A percentile compares a stretch with the other conserved stretches of the same genome.
phyloP scores from a whole-genome alignment of 2,329 filamentous ascomycete species.

The Calonectria fujianensis region DNA sequence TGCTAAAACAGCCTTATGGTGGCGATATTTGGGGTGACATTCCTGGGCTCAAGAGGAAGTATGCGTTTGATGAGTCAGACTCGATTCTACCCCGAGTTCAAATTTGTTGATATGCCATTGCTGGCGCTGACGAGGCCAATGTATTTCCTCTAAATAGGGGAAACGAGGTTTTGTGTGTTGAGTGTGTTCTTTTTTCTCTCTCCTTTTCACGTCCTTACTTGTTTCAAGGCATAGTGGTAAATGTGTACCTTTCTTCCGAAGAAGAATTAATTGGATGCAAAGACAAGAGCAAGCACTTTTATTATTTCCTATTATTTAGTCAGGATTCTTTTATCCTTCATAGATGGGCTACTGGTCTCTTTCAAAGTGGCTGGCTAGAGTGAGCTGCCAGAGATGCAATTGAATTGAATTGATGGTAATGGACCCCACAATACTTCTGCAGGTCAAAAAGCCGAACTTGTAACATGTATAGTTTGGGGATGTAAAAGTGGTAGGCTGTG shows the following conservation, averaged over 20 bases:
- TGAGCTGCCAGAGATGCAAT: not conserved
- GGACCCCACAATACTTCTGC: not conserved
- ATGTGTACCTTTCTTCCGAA: not conserved
- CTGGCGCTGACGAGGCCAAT: not conserved
- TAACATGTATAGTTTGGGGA: no score
- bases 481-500: not conserved
- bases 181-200: not conserved
- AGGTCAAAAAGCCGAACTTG: not conserved
- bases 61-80: not conserved
- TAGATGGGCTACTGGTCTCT: not conserved
- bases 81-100: not conserved
- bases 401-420: not conserved
- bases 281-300: not conserved
- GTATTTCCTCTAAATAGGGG: not conserved
- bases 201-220: not conserved
- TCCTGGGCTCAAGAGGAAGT: not conserved
- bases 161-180: not conserved
- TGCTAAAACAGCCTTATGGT: constrained; percentile 12
- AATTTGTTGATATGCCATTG: not conserved
- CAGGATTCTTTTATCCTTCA: not conserved
- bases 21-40: not conserved
- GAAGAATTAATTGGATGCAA: not conserved
- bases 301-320: not conserved
- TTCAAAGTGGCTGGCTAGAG: not conserved
- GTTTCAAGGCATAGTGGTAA: not conserved